A percentile compares a stretch with the other conserved stretches of the same genome.
These are phyloP conservation scores for Protomyces macrosporus DNA, from an alignment of 1,139 yeast species.

Conservation along the genomic window DNA sequence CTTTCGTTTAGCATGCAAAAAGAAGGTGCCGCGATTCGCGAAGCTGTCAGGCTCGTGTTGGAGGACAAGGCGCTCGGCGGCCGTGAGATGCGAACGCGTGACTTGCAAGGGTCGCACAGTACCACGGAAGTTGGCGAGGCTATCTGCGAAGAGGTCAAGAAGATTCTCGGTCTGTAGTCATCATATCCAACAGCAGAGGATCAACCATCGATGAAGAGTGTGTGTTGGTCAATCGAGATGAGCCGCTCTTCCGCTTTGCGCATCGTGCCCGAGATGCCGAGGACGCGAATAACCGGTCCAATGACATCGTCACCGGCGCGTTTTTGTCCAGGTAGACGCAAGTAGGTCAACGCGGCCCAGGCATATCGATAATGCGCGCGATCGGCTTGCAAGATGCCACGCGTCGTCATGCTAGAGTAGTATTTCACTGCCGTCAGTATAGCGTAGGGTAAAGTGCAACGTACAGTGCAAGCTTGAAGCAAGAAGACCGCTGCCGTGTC, in stretches of 20 bases:
- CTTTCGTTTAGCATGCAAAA: constrained; percentile 72
- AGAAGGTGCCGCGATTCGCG: constrained; percentile 85
- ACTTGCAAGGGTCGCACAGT: constrained; percentile 70
- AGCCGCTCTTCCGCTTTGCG: constrained; percentile 63
- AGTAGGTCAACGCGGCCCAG: constrained; percentile 64
- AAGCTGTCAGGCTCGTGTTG: constrained; percentile 76
- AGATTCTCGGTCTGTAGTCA: constrained; percentile 2
- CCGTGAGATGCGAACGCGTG: constrained; percentile 84
- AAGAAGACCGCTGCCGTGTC: constrained; percentile 65
- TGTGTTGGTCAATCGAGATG: constrained; percentile 16
- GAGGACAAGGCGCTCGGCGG: constrained; percentile 46
- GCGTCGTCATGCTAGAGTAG: constrained; percentile 72
- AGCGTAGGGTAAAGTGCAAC: constrained; percentile 27
- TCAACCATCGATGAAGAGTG: neutral
- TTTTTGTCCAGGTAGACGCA: constrained; percentile 35
- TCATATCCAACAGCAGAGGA: too few relatives aligned
- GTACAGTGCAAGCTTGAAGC: constrained; percentile 31
- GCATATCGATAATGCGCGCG: constrained; percentile 60
- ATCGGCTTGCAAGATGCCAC: constrained; percentile 77
- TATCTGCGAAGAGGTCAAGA: constrained; percentile 7
- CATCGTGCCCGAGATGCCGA: constrained; percentile 81
- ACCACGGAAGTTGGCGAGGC: constrained; percentile 94
- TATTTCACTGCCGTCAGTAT: constrained; percentile 52
- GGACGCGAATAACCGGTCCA: constrained; percentile 52
- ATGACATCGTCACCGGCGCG: constrained; percentile 46